Evolutionary conservation across 1,284 basidiomycete species (phyloP).

Genomic region (Coniophora puteana): DNA sequence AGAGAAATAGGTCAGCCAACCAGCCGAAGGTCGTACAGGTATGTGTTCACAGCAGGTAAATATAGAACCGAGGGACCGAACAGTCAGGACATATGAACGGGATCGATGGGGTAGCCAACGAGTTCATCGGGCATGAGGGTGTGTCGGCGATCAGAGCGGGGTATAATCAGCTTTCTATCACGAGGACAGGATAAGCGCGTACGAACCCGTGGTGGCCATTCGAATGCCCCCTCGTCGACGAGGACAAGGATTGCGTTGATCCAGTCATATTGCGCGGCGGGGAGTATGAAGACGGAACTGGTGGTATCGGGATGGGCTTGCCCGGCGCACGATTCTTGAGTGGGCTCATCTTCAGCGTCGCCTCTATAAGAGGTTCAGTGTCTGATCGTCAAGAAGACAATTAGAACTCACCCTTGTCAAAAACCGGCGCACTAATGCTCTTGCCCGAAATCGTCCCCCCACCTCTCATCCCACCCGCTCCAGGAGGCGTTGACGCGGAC

Average conservation of each 20-base stretch:
- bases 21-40: too few relatives aligned
- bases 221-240: too few relatives aligned
- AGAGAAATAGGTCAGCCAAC: background rate
- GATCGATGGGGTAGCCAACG: too few relatives aligned
- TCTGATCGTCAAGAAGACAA: conserved; percentile 8
- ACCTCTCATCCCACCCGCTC: conserved; percentile 3
- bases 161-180: conserved; percentile 9
- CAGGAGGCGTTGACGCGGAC: conserved; percentile 6
- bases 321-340: conserved; percentile 57
- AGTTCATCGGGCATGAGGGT: too few relatives aligned
- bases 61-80: background rate
- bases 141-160: too few relatives aligned
- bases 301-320: conserved; percentile 65
- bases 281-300: conserved; percentile 23
- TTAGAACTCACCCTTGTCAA: conserved; percentile 52
- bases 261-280: conserved; percentile 45
- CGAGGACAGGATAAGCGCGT: background rate
- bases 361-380: conserved; percentile 38
- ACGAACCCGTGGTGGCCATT: too few relatives aligned
- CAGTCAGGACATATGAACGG: too few relatives aligned
- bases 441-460: conserved; percentile 57
- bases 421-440: conserved; percentile 60
- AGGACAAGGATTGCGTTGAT: too few relatives aligned
- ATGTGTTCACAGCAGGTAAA: conserved; percentile 17
- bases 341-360: conserved; percentile 71